phyloP scores from a whole-genome alignment of 1,284 basidiomycete genomes.

The Melanopsichium pennsylvanicum region DNA sequence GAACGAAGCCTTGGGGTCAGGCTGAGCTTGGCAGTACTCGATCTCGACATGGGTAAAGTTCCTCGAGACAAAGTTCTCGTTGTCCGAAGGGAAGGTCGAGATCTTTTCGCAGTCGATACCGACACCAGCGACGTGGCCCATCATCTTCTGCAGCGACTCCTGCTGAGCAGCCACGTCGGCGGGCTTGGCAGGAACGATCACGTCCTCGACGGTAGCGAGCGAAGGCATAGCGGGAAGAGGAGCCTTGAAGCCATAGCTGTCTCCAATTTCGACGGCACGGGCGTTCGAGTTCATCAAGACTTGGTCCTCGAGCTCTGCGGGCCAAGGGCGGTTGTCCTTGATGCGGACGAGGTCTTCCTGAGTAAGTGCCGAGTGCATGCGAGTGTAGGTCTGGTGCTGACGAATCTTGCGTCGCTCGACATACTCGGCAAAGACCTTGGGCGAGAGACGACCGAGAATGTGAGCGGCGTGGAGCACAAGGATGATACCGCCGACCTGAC shows the following conservation, averaged over 20 bases:
- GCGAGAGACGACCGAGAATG: slow-evolving; percentile 82
- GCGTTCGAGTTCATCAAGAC: slow-evolving; percentile 94
- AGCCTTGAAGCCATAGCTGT: slow-evolving; percentile 55
- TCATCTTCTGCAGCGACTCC: slow-evolving; percentile 47
- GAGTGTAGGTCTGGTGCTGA: slow-evolving; percentile 57
- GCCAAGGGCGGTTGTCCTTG: slow-evolving; percentile 93
- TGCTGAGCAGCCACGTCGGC: slow-evolving; percentile 48
- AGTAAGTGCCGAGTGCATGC: slow-evolving; percentile 61
- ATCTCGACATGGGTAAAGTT: slow-evolving; percentile 93
- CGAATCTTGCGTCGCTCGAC: slow-evolving; percentile 63
- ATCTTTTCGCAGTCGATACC: slow-evolving; percentile 78
- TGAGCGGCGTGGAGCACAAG: slow-evolving; percentile 90
- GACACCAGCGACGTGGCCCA: slow-evolving; percentile 77
- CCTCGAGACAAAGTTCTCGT: slow-evolving; percentile 84
- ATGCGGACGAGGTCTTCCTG: slow-evolving; percentile 75
- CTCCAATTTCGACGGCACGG: slow-evolving; percentile 67
- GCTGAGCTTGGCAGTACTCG: slow-evolving; percentile 84
- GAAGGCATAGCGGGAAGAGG: slow-evolving; percentile 51
- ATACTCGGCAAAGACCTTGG: slow-evolving; percentile 79
- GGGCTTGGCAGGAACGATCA: slow-evolving; percentile 45
- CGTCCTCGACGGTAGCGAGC: slow-evolving; percentile 30
- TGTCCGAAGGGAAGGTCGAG: slow-evolving; percentile 86
- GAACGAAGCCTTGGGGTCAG: slow-evolving; percentile 86
- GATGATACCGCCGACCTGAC: slow-evolving; percentile 88
- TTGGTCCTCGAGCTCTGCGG: slow-evolving; percentile 82